Percentiles rank a stretch among this genome's conserved stretches.
Evolutionary conservation across 495 filamentous ascomycete species (phyloP).

Genomic region (Viridothelium virens): DNA sequence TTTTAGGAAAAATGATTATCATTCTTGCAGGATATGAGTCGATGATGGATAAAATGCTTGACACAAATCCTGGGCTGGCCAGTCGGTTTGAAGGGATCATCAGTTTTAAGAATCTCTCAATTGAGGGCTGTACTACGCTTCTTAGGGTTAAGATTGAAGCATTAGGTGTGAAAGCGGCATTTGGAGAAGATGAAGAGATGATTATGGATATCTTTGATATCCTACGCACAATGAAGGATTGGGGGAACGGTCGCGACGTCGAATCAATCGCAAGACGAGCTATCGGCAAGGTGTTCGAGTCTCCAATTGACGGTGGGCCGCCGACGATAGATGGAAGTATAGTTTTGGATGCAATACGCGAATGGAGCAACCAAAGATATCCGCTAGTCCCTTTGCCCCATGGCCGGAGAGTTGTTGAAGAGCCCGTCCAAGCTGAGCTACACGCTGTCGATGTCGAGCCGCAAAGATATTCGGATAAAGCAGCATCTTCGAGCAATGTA

Average conservation of each 20-base stretch:
- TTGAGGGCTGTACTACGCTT: constrained; percentile 9
- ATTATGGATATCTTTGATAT: neutral
- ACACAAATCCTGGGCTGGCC: constrained; percentile 66
- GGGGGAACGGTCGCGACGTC: neutral
- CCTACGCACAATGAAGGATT: neutral
- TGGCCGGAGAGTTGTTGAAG: too few species aligned
- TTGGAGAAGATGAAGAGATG: neutral
- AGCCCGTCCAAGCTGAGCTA: too few species aligned
- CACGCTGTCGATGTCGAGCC: too few species aligned
- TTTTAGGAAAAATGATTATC: constrained; percentile 59
- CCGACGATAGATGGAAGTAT: neutral
- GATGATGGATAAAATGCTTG: constrained; percentile 68
- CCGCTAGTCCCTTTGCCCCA: neutral
- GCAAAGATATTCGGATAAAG: too few species aligned
- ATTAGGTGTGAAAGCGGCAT: neutral
- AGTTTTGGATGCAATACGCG: neutral
- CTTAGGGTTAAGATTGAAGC: constrained; percentile 9
- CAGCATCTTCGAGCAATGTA: too few species aligned
- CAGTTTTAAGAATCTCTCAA: constrained; percentile 10
- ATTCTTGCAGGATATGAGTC: constrained; percentile 71
- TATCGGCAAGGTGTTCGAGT: neutral
- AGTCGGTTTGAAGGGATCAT: constrained; percentile 48
- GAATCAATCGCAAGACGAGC: neutral
- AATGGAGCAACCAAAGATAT: neutral
- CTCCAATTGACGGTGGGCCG: neutral